A percentile compares a stretch with the other conserved stretches of the same genome.
Conservation (phyloP, 345 rosid genomes). For the Hibiscus syriacus region DNA sequence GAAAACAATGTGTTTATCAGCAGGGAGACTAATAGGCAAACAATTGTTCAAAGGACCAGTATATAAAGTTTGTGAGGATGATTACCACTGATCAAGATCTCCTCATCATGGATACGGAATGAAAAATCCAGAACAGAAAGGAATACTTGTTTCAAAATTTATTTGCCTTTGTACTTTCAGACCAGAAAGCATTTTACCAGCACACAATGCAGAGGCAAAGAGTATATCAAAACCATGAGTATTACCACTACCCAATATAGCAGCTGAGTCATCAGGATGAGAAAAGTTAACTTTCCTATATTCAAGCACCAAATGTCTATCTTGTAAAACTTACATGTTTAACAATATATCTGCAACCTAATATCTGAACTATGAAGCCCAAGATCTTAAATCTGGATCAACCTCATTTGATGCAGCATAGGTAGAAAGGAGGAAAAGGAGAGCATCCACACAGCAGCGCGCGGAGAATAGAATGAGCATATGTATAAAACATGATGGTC, state of each 20-base stretch:
- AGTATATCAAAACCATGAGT: constrained; percentile 18
- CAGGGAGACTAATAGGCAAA: constrained; percentile 14
- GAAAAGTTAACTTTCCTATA: constrained; percentile 19
- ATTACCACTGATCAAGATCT: constrained; percentile 24
- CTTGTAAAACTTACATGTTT: constrained; percentile 15
- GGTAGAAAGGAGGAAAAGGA: constrained; percentile 11
- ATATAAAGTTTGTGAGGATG: constrained; percentile 23
- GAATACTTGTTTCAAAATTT: constrained; percentile 7
- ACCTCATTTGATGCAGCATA: constrained; percentile 13
- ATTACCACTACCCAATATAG: too few species aligned
- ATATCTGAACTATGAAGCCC: constrained; percentile 18
- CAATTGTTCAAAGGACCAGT: constrained; percentile 18
- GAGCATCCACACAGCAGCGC: constrained; percentile 1
- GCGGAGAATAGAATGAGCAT: constrained; percentile 3
- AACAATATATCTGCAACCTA: constrained; percentile 17
- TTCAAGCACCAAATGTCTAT: constrained; percentile 15
- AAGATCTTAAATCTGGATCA: constrained; percentile 15
- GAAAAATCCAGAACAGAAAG: constrained; percentile 16
- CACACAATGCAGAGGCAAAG: too few species aligned
- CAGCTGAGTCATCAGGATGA: constrained; percentile 13
- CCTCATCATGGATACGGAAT: constrained; percentile 16
- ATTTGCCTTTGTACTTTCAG: constrained; percentile 19
- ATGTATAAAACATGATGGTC: constrained; percentile 10
- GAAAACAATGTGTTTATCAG: constrained; percentile 13
- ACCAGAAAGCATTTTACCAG: constrained; percentile 16